Base-by-base conservation (phyloP, 2,329 filamentous ascomycete species). In the Phyllosticta capitalensis region DNA sequence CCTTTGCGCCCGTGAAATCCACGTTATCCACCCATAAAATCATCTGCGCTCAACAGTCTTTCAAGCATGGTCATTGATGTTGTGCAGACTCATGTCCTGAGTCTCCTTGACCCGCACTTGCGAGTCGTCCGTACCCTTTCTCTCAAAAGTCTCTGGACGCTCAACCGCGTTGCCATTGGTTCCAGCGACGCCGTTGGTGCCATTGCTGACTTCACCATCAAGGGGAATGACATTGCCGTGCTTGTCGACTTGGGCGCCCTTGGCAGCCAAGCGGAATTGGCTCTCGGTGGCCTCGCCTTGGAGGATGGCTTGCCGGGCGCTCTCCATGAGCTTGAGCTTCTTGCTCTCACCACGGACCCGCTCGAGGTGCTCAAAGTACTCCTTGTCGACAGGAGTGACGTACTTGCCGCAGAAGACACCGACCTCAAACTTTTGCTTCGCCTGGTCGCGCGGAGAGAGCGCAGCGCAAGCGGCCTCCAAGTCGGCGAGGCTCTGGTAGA, bases 371-470 rank as follows among this genome's bases (percentile, higher is more conserved):
- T 89, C 84, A 65, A 96, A 94, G 75, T 96, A 96, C 45, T 82
- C 85, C 6, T 85, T 81, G 1, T 87, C 83, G 1, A 96, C 88
- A 0, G 84, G 84, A 0, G 92, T 96, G 62, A 89, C 80, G 73
- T 96, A 96, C 64, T 85, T 84, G 52, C 92, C 92, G 68, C 86
- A 90, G 76, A 97, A 96, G 9, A 96, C 92, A 58, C 92, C 92
- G 2, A 95, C 85, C 70, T 97, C 92, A 65, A 96, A 96, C 59
- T 86, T 78, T 63, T 82, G 77, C 9, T 78, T 78, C 66, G 82
- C 71, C 33, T 77, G 75, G 62, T 81, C 74, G 59, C 81, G 76
- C 55, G 84, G 81, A 62, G 84, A 85, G 3, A 89, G 81, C 65
- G 90, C 85, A 1, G 85, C 81, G 68, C 92, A 96, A 0, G 91